A percentile compares a stretch with the other conserved stretches of the same genome.
phyloP scores from a whole-genome alignment of 441 rosid genomes.

The Erodium chrysanthum region DNA sequence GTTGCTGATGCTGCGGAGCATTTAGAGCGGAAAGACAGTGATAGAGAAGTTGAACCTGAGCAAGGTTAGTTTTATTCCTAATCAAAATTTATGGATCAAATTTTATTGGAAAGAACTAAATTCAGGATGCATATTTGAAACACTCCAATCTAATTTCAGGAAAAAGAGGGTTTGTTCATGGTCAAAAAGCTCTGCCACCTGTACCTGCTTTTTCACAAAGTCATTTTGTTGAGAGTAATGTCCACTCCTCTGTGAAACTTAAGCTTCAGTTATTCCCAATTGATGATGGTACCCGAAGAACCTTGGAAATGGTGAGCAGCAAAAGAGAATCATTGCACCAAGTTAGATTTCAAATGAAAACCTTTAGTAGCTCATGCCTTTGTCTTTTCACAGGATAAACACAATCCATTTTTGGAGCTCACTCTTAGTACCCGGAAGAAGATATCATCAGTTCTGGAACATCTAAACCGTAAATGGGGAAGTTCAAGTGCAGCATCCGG shows the following conservation, averaged over 20 bases:
- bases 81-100: no score
- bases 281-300: conserved; percentile 72
- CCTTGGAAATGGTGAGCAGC: conserved; percentile 77
- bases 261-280: conserved; percentile 94
- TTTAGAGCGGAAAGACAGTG: conserved; percentile 55
- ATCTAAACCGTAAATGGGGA: conserved; percentile 94
- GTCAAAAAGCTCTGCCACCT: conserved; percentile 34
- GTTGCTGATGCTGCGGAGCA: conserved; percentile 99
- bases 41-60: conserved; percentile 40
- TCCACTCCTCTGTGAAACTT: conserved; percentile 47
- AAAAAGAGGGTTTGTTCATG: conserved; percentile 30
- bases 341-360: neutral
- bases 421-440: conserved; percentile 85
- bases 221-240: conserved; percentile 40
- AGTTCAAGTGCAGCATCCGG: conserved; percentile 68
- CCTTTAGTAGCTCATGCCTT: conserved; percentile 17
- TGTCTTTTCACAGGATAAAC: conserved; percentile 62
- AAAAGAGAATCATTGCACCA: conserved; percentile 17
- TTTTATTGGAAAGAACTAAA: conserved; percentile 14
- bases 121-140: conserved; percentile 13
- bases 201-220: conserved; percentile 35
- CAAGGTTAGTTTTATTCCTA: conserved; percentile 24
- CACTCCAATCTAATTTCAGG: conserved; percentile 31
- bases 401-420: conserved; percentile 88
- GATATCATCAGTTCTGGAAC: conserved; percentile 89